phyloP scores from a whole-genome alignment of 1,284 basidiomycete species.

The Irpex sp. region DNA sequence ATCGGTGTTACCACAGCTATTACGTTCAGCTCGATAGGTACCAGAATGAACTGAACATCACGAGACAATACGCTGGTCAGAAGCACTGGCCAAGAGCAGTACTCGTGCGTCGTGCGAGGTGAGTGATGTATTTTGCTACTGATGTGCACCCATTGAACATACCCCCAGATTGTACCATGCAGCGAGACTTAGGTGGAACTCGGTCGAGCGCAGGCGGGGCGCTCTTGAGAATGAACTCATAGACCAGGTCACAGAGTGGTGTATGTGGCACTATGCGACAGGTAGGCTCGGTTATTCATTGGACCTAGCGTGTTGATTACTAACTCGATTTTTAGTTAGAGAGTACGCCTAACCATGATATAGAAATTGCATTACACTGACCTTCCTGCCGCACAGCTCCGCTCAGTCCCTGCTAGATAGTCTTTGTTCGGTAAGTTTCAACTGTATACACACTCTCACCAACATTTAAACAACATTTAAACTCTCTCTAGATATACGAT shows the following conservation, averaged over 20 bases:
- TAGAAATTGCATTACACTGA: not conserved
- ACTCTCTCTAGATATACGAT: constrained; percentile 56
- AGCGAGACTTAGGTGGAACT: constrained; percentile 66
- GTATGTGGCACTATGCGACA: constrained; percentile 77
- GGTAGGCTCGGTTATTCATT: constrained; percentile 30
- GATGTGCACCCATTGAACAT: not conserved
- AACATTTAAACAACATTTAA: not conserved
- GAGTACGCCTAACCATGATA: constrained; percentile 38
- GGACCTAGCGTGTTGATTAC: not conserved
- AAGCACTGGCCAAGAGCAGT: constrained; percentile 68
- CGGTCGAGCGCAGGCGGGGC: constrained; percentile 66
- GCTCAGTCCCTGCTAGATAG: constrained; percentile 58
- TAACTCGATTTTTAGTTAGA: constrained; percentile 30
- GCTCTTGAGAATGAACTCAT: constrained; percentile 73
- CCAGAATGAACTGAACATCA: constrained; percentile 53
- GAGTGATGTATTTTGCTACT: constrained; percentile 9
- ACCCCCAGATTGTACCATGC: constrained; percentile 55
- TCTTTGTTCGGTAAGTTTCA: constrained; percentile 42
- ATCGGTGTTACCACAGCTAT: constrained; percentile 36
- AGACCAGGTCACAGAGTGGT: constrained; percentile 79
- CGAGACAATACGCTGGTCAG: constrained; percentile 62
- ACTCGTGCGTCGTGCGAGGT: constrained; percentile 61
- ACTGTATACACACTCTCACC: not conserved
- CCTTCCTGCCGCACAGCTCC: constrained; percentile 30
- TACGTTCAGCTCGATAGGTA: constrained; percentile 57